A percentile compares a stretch with the other conserved stretches of the same genome.
Evolutionary conservation across 2,329 filamentous ascomycete species (phyloP).

Genomic region (Diaporthe destruens): DNA sequence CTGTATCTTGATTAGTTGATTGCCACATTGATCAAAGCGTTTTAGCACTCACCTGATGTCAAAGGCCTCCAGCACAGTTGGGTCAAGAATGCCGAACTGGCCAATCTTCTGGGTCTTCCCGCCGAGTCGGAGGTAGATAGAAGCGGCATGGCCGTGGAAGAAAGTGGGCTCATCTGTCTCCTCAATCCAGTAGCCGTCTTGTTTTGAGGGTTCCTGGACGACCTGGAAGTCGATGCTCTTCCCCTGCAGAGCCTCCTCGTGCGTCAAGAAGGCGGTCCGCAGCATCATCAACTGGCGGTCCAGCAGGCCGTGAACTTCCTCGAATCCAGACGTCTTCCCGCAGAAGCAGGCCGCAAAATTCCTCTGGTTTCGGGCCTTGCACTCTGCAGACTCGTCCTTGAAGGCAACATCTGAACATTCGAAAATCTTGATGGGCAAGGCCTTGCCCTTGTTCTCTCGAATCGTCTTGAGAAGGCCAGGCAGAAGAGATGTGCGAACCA

Average conservation of each 20-base stretch:
- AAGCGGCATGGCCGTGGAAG: slow-evolving; percentile 89
- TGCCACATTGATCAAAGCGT: background rate
- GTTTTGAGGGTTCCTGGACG: slow-evolving; percentile 65
- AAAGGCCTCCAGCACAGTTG: slow-evolving; percentile 92
- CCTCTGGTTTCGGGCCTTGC: slow-evolving; percentile 90
- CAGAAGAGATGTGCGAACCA: slow-evolving; percentile 83
- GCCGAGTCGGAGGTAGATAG: slow-evolving; percentile 80
- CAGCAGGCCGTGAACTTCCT: slow-evolving; percentile 92
- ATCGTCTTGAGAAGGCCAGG: slow-evolving; percentile 89
- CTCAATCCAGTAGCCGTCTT: slow-evolving; percentile 92
- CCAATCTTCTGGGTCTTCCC: slow-evolving; percentile 85
- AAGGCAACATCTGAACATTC: slow-evolving; percentile 92
- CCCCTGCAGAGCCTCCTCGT: slow-evolving; percentile 74
- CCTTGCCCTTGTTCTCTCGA: slow-evolving; percentile 90
- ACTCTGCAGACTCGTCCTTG: slow-evolving; percentile 85
- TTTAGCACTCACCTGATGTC: slow-evolving; percentile 76
- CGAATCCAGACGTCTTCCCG: slow-evolving; percentile 94
- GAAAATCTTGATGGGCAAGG: slow-evolving; percentile 91
- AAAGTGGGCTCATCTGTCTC: slow-evolving; percentile 92
- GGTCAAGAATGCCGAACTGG: slow-evolving; percentile 94
- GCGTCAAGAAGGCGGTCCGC: slow-evolving; percentile 81
- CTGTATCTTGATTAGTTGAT: slow-evolving; percentile 54
- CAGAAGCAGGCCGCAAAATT: slow-evolving; percentile 98
- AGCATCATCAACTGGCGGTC: slow-evolving; percentile 96
- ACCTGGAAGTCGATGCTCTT: slow-evolving; percentile 67